phyloP scores from a whole-genome alignment of 805 yeast genomes.

The Metschnikowia vanudenii region DNA sequence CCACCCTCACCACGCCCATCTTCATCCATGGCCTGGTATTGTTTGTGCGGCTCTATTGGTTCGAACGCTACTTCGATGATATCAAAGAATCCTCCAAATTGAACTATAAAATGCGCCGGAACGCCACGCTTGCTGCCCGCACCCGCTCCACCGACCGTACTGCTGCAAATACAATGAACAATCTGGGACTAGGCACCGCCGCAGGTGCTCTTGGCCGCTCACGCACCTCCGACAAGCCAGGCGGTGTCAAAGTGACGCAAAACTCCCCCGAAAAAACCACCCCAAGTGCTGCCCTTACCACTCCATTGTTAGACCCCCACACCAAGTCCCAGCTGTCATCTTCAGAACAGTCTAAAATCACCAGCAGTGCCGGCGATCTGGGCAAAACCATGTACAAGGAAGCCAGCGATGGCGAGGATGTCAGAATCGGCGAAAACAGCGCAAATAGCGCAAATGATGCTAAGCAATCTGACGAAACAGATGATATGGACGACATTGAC shows the following conservation, averaged over 20 bases:
- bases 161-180: conserved; percentile 29
- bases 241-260: background rate
- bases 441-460: no score
- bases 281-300: background rate
- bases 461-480: no score
- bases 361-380: conserved; percentile 8
- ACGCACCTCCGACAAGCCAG: background rate
- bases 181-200: conserved; percentile 27
- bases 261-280: no score
- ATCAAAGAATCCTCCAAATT: conserved; percentile 75
- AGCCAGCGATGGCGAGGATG: conserved; percentile 39
- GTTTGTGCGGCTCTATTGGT: conserved; percentile 81
- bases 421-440: background rate
- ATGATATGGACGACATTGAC: conserved; percentile 6
- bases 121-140: conserved; percentile 65
- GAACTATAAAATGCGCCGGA: conserved; percentile 79
- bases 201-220: background rate
- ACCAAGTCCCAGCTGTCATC: conserved; percentile 10
- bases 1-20: conserved; percentile 80
- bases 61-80: conserved; percentile 80
- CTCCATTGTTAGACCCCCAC: background rate
- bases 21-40: conserved; percentile 79
- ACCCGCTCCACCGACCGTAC: conserved; percentile 34
- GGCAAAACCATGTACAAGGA: conserved; percentile 37
- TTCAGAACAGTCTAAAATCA: conserved; percentile 10